Evolutionary conservation across 495 filamentous ascomycete genomes (phyloP).

Genomic region (Aspergillus taichungensis): DNA sequence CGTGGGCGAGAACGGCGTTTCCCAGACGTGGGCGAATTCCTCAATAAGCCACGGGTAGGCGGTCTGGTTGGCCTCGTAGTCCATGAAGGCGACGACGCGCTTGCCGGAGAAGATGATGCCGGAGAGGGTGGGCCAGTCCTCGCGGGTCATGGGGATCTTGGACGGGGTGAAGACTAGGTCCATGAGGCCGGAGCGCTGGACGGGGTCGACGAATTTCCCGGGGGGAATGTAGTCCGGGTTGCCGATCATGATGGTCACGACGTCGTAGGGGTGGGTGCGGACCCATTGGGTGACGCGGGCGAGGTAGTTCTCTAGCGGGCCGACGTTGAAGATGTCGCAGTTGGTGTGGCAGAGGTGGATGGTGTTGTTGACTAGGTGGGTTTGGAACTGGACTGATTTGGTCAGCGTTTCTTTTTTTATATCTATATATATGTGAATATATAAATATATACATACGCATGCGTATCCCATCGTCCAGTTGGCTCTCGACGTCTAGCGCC

Average conservation of each 20-base stretch:
- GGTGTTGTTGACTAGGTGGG: slow-evolving; percentile 56
- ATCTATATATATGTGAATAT: not conserved
- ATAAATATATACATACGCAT: slow-evolving; percentile 46
- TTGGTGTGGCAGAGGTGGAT: slow-evolving; percentile 64
- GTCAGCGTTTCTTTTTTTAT: slow-evolving; percentile 2
- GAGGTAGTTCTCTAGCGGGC: slow-evolving; percentile 69
- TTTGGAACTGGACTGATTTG: slow-evolving; percentile 68
- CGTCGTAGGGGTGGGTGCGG: slow-evolving; percentile 67
- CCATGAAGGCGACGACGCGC: slow-evolving; percentile 59
- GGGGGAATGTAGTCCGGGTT: slow-evolving; percentile 66
- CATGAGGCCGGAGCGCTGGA: slow-evolving; percentile 59
- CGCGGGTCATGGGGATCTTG: slow-evolving; percentile 55
- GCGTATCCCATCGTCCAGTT: slow-evolving; percentile 81
- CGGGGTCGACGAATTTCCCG: slow-evolving; percentile 47
- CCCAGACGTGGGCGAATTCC: slow-evolving; percentile 59
- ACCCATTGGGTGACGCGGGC: slow-evolving; percentile 65
- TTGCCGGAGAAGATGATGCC: slow-evolving; percentile 64
- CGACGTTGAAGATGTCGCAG: slow-evolving; percentile 72
- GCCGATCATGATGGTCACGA: slow-evolving; percentile 82
- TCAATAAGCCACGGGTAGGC: slow-evolving; percentile 60
- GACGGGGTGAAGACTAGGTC: slow-evolving; percentile 64
- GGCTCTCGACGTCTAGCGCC: slow-evolving; percentile 52
- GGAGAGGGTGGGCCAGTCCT: slow-evolving; percentile 78
- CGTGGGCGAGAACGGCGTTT: slow-evolving; percentile 58
- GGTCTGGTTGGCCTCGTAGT: slow-evolving; percentile 78